These are phyloP conservation scores for Quercus lobata DNA, from an alignment of 331 rosid species.

Conservation along the genomic window DNA sequence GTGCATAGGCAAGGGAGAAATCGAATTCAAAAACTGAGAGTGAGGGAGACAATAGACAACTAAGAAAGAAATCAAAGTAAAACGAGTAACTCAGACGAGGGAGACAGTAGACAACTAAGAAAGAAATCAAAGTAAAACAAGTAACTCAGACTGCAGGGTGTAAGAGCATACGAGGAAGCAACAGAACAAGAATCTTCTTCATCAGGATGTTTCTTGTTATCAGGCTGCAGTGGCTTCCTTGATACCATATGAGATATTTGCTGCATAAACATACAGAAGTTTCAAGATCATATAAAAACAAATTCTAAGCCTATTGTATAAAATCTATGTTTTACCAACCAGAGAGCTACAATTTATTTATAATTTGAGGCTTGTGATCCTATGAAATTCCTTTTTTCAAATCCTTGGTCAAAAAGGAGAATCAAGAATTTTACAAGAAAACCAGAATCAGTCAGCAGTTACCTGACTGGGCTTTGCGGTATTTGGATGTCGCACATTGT, in stretches of 20 bases:
- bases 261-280: conserved; percentile 47
- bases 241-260: conserved; percentile 41
- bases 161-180: conserved; percentile 72
- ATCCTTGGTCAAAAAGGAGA: conserved; percentile 1
- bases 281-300: conserved; percentile 7
- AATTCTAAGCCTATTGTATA: background rate
- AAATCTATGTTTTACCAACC: background rate
- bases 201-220: conserved; percentile 80
- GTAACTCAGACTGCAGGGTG: conserved; percentile 15
- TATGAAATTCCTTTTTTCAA: background rate
- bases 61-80: background rate
- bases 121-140: background rate
- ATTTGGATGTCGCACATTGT: conserved; percentile 40
- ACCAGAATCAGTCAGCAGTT: conserved; percentile 15
- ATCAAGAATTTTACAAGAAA: background rate
- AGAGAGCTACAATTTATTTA: background rate
- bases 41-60: conserved; percentile 13
- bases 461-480: conserved; percentile 75
- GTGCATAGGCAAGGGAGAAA: conserved; percentile 41
- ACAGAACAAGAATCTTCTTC: conserved; percentile 92
- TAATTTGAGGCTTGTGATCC: background rate
- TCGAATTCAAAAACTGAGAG: conserved; percentile 16
- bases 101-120: conserved; percentile 7
- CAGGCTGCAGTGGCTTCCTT: conserved; percentile 73
- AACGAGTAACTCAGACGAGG: conserved; percentile 4